phyloP scores from a whole-genome alignment of 2,329 filamentous ascomycete genomes.

The Drechmeria coniospora region DNA sequence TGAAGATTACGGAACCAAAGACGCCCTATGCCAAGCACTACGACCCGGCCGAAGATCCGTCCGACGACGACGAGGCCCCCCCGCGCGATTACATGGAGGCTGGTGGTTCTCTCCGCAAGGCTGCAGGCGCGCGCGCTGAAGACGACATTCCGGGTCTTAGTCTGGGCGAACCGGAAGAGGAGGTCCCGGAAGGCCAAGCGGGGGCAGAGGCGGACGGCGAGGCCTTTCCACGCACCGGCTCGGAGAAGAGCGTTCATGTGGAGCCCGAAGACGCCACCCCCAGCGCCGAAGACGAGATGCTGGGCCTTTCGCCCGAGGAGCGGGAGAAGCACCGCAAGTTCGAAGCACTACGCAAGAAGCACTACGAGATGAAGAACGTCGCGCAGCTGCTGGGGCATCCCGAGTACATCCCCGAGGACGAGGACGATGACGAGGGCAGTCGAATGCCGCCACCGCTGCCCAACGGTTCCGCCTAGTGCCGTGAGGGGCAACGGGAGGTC shows the following conservation, averaged over 20 bases:
- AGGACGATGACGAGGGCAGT: slow-evolving; percentile 20
- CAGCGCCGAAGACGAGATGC: slow-evolving; percentile 39
- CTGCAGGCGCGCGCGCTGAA: slow-evolving; percentile 25
- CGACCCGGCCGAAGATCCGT: slow-evolving; percentile 75
- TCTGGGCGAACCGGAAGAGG: slow-evolving; percentile 81
- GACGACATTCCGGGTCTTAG: slow-evolving; percentile 87
- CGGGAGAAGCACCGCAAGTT: slow-evolving; percentile 84
- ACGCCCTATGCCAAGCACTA: slow-evolving; percentile 91
- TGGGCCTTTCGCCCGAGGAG: slow-evolving; percentile 53
- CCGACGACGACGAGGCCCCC: slow-evolving; percentile 49
- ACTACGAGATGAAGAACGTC: slow-evolving; percentile 97
- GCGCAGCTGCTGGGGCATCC: slow-evolving; percentile 72
- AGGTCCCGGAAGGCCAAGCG: slow-evolving; percentile 31
- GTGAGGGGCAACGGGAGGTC: not conserved
- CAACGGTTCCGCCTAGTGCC: slow-evolving; percentile 17
- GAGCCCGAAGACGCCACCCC: slow-evolving; percentile 45
- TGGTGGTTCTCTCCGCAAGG: slow-evolving; percentile 13
- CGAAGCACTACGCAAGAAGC: slow-evolving; percentile 81
- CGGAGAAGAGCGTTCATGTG: slow-evolving; percentile 65
- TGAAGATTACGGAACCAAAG: slow-evolving; percentile 99
- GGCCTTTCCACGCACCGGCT: slow-evolving; percentile 20
- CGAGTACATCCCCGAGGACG: slow-evolving; percentile 47
- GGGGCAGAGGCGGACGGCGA: slow-evolving; percentile 13
- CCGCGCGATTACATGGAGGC: slow-evolving; percentile 16
- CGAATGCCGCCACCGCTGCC: slow-evolving; percentile 30